Evolutionary conservation across 1,284 basidiomycete genomes (phyloP), one percentile per base, ranked within the genome.

Genomic region (Inonotus obliquus): DNA sequence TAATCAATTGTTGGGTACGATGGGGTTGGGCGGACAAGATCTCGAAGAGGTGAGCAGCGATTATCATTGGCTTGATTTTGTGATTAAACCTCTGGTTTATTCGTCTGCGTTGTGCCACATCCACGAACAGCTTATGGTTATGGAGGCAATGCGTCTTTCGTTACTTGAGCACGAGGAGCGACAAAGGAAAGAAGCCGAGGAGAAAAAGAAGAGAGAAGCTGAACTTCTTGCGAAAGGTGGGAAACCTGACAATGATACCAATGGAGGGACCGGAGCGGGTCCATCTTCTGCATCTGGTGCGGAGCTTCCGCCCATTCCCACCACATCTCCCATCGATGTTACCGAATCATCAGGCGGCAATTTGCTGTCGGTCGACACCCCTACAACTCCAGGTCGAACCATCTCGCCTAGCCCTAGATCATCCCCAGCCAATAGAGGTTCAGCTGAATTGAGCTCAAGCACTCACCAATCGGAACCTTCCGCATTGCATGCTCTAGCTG

Each of bases 141-240:
- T 96, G 92, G 96, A 99, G 76, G 97, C 96, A 1, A 98, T 99
- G 95, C 86, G 96, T 47, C 78, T 98, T 61, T 97, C 94, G 49
- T 79, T 98, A 66, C 73, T 97, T 58, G 96, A 99, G 67, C 94
- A 98, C 66, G 89, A 92, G 73, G 87, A 87, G 66, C 87, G 89
- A 59, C 88, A 91, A 68, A 78, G 81, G 66, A 85, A 83, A 67
- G 82, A 89, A 68, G 81, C 79, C 60, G 85, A 84, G 67, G 83
- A 87, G 65, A 80, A 79, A 68, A 73, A 73, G 58, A 79, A 77
- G 70, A 76, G 77, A 61, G 76, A 82, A 71, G 76, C 75, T 65
- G 75, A 77, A 71, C 70, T 73, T 32, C 69, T 66, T 19, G 72
- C 61, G 35, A 51, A 62, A 49, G 44, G 49, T 17, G 66, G 69